A percentile compares a stretch with the other conserved stretches of the same genome.
Conservation (phyloP, 2,329 filamentous ascomycete species). For the Colletotrichum eremochloae region DNA sequence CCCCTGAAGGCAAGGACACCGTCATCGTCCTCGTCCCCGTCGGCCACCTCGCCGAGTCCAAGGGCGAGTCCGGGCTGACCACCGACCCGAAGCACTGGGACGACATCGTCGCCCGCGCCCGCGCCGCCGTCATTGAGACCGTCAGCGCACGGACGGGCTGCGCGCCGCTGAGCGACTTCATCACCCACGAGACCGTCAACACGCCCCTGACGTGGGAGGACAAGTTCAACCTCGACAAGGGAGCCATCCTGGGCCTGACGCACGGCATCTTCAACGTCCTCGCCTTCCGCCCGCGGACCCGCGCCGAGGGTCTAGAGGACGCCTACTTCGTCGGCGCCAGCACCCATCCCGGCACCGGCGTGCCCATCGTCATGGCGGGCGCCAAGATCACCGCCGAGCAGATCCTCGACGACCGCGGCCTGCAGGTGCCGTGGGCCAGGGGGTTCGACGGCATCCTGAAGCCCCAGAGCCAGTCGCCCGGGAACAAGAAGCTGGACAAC, state of each 20-base stretch:
- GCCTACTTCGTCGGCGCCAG: conserved; percentile 82
- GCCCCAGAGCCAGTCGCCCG: conserved; percentile 19
- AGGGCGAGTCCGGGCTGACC: conserved; percentile 50
- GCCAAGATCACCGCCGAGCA: conserved; percentile 69
- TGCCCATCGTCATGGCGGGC: conserved; percentile 79
- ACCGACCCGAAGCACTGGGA: conserved; percentile 69
- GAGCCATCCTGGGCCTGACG: conserved; percentile 78
- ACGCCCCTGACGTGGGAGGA: conserved; percentile 74
- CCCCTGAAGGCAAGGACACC: conserved; percentile 73
- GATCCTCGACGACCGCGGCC: conserved; percentile 53
- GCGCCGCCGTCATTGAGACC: conserved; percentile 71
- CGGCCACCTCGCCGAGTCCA: conserved; percentile 72
- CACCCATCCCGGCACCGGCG: conserved; percentile 82
- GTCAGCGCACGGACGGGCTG: conserved; percentile 72
- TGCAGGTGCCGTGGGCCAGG: conserved; percentile 49
- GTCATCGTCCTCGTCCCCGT: conserved; percentile 80
- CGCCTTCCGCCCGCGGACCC: conserved; percentile 73
- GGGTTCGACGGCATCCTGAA: conserved; percentile 32
- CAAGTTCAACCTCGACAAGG: conserved; percentile 80
- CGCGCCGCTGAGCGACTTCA: conserved; percentile 58
- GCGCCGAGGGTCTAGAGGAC: conserved; percentile 61
- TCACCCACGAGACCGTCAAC: conserved; percentile 74
- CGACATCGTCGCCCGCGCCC: conserved; percentile 69
- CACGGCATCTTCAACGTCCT: conserved; percentile 83
- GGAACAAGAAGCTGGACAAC: conserved; percentile 30